Evolutionary conservation across 371 early-diverging fungal species (phyloP).

Genomic region (Lichtheimia corymbifera): DNA sequence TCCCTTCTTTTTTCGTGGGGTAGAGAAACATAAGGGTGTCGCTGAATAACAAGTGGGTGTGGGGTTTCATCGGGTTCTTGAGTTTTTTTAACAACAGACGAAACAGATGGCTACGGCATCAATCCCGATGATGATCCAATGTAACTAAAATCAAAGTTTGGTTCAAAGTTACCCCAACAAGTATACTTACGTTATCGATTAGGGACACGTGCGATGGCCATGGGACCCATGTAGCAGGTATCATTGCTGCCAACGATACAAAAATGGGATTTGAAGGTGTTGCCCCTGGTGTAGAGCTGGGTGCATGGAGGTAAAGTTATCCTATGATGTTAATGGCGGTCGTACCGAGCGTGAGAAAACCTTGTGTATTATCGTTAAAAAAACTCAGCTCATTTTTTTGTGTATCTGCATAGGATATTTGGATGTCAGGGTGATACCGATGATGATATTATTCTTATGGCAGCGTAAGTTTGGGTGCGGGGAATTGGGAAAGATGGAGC

Average conservation of each 20-base stretch:
- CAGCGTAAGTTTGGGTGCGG: slow-evolving; percentile 18
- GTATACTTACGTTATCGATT: neutral
- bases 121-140: slow-evolving; percentile 28
- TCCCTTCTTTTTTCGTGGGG: too few relatives aligned
- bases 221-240: slow-evolving; percentile 69
- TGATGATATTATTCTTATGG: slow-evolving; percentile 31
- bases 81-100: too few relatives aligned
- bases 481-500: too few relatives aligned
- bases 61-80: too few relatives aligned
- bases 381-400: neutral
- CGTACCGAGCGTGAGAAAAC: neutral
- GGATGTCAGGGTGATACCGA: slow-evolving; percentile 27
- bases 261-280: slow-evolving; percentile 31
- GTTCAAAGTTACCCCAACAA: neutral
- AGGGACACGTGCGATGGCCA: slow-evolving; percentile 35
- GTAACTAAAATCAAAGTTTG: slow-evolving; percentile 11
- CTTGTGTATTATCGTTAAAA: neutral
- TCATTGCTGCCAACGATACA: slow-evolving; percentile 56
- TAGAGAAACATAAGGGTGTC: too few relatives aligned
- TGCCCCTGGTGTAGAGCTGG: slow-evolving; percentile 24
- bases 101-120: neutral
- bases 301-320: slow-evolving; percentile 28
- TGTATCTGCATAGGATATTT: slow-evolving; percentile 19
- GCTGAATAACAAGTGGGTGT: too few relatives aligned
- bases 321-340: too few relatives aligned